phyloP scores from a whole-genome alignment of 169 alveolate species.

The Eimeria maxima region DNA sequence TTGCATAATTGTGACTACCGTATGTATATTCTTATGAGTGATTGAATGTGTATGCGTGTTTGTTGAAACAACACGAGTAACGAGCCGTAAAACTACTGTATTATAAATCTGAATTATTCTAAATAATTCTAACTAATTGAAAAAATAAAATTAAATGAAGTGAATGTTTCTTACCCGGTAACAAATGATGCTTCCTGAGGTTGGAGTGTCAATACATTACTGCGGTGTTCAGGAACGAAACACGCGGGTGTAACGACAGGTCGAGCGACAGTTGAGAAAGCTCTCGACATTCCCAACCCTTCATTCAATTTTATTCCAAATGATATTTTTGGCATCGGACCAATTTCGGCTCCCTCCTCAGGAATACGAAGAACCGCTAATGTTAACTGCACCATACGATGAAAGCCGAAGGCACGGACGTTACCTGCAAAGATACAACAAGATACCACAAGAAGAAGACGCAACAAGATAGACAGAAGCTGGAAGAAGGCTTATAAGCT shows the following conservation, averaged over 20 bases:
- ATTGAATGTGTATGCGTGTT: not conserved
- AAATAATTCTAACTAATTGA: too few species aligned
- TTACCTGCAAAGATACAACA: not conserved
- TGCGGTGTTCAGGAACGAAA: not conserved
- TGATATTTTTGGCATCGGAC: not conserved
- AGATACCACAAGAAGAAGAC: too few species aligned
- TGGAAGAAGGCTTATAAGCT: too few species aligned
- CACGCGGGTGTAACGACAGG: conserved; percentile 26
- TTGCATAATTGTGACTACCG: too few species aligned
- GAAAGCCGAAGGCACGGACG: conserved; percentile 5
- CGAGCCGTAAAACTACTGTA: too few species aligned
- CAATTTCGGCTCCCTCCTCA: not conserved
- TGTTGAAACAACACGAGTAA: too few species aligned
- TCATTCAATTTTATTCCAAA: not conserved
- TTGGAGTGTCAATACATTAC: not conserved
- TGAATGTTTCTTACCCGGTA: not conserved
- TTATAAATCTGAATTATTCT: too few species aligned
- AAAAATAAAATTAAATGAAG: not conserved
- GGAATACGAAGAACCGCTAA: not conserved
- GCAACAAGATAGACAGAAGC: too few species aligned
- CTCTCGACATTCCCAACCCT: not conserved
- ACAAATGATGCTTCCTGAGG: not conserved
- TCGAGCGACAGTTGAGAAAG: not conserved
- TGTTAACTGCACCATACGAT: conserved; percentile 24
- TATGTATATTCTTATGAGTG: too few species aligned